These are phyloP conservation scores for Ogataea saltuana DNA, from an alignment of 805 yeast species.

Conservation along the genomic window DNA sequence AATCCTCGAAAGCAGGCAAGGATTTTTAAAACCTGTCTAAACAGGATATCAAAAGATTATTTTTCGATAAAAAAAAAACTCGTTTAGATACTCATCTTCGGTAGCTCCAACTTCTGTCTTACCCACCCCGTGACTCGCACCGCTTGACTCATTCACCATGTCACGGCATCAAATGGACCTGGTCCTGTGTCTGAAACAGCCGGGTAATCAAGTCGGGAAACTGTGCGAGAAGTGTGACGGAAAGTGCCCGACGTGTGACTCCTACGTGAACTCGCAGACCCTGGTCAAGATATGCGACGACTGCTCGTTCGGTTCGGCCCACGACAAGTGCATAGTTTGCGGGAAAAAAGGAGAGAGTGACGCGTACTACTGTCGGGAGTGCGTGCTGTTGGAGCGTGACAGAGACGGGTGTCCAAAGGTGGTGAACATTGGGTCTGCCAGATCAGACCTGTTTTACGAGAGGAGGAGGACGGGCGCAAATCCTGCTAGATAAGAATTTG, in stretches of 20 bases:
- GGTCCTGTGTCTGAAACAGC: constrained; percentile 79
- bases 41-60: no score
- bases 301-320: constrained; percentile 72
- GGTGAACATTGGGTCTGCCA: constrained; percentile 75
- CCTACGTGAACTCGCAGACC: constrained; percentile 69
- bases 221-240: constrained; percentile 90
- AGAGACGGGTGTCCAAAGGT: constrained; percentile 93
- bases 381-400: constrained; percentile 75
- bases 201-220: constrained; percentile 71
- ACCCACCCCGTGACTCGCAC: no score
- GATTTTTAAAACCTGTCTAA: no score
- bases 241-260: constrained; percentile 86
- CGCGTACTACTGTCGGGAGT: constrained; percentile 84
- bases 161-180: constrained; percentile 88
- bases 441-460: constrained; percentile 65
- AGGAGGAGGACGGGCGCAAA: constrained; percentile 39
- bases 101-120: no score
- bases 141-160: no score
- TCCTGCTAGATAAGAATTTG: background rate
- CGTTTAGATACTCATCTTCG: no score
- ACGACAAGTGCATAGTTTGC: constrained; percentile 76
- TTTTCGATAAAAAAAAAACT: no score
- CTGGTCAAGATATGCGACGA: constrained; percentile 78
- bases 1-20: no score
- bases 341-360: constrained; percentile 55